Evolutionary conservation across 2,329 filamentous ascomycete genomes (phyloP).

Genomic region (Cordyceps javanica): DNA sequence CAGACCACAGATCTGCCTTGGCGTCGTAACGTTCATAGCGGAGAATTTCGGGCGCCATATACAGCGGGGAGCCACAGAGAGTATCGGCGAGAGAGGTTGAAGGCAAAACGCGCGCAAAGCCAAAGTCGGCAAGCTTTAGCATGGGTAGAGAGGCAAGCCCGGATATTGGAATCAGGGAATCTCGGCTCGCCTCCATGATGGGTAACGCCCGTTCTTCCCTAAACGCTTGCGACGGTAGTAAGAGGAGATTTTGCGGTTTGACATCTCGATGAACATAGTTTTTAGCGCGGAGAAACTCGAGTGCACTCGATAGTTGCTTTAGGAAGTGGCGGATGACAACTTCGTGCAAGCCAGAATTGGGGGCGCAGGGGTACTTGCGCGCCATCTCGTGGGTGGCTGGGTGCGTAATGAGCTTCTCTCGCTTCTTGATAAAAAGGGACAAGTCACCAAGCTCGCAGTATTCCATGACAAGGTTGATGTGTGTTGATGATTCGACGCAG

Average conservation of each 20-base stretch:
- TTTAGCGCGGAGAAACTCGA: slow-evolving; percentile 77
- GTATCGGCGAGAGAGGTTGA: slow-evolving; percentile 91
- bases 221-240: slow-evolving; percentile 76
- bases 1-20: slow-evolving; percentile 95
- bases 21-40: slow-evolving; percentile 97
- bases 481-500: slow-evolving; percentile 77
- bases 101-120: slow-evolving; percentile 90
- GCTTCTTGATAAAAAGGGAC: slow-evolving; percentile 93
- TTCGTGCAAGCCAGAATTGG: slow-evolving; percentile 83
- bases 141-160: slow-evolving; percentile 84
- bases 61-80: slow-evolving; percentile 89
- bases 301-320: slow-evolving; percentile 86
- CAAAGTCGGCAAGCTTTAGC: slow-evolving; percentile 97
- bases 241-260: slow-evolving; percentile 91
- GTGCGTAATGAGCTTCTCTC: slow-evolving; percentile 72
- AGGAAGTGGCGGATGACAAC: slow-evolving; percentile 95
- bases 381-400: slow-evolving; percentile 85
- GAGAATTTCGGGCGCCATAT: slow-evolving; percentile 98
- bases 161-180: slow-evolving; percentile 73
- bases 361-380: slow-evolving; percentile 80
- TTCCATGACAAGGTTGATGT: slow-evolving; percentile 98
- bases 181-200: slow-evolving; percentile 69
- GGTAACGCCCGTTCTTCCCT: slow-evolving; percentile 48
- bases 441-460: slow-evolving; percentile 94
- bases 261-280: slow-evolving; percentile 95